These are phyloP conservation scores for Pouteria campechiana DNA, from an alignment of 179 eudicot species.

Conservation along the genomic window DNA sequence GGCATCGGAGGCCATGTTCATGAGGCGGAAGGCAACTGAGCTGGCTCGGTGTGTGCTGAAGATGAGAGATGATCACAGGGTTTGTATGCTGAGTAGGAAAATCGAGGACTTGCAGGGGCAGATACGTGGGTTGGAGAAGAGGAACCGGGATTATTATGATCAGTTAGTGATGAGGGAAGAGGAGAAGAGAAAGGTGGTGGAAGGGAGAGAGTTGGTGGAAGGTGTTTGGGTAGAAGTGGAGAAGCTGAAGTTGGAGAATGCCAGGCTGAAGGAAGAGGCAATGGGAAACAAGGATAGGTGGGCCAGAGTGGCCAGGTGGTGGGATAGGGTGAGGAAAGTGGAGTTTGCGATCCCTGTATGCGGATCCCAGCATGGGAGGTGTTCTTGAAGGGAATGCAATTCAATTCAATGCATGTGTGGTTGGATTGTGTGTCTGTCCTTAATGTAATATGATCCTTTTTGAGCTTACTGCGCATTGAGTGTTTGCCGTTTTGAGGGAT, in stretches of 20 bases:
- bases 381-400: too few species aligned
- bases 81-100: constrained; percentile 35
- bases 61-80: constrained; percentile 50
- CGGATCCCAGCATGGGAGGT: constrained; percentile 21
- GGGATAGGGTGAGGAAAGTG: constrained; percentile 46
- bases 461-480: too few species aligned
- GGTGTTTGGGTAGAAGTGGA: constrained; percentile 4
- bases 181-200: constrained; percentile 9
- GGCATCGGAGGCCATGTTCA: constrained; percentile 41
- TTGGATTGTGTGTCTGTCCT: too few species aligned
- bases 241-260: constrained; percentile 9
- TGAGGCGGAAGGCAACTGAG: constrained; percentile 54
- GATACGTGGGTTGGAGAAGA: constrained; percentile 47
- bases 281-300: constrained; percentile 2
- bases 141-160: constrained; percentile 42
- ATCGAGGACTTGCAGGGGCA: constrained; percentile 62
- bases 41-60: constrained; percentile 44
- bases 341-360: constrained; percentile 37
- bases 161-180: constrained; percentile 18
- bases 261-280: not conserved
- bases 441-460: too few species aligned
- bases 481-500: too few species aligned
- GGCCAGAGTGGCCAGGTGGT: constrained; percentile 22
- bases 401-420: too few species aligned
- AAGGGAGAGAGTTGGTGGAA: constrained; percentile 4